These are phyloP conservation scores for Afroboletus lepidellus DNA, from an alignment of 1,284 basidiomycete species.

Conservation along the genomic window DNA sequence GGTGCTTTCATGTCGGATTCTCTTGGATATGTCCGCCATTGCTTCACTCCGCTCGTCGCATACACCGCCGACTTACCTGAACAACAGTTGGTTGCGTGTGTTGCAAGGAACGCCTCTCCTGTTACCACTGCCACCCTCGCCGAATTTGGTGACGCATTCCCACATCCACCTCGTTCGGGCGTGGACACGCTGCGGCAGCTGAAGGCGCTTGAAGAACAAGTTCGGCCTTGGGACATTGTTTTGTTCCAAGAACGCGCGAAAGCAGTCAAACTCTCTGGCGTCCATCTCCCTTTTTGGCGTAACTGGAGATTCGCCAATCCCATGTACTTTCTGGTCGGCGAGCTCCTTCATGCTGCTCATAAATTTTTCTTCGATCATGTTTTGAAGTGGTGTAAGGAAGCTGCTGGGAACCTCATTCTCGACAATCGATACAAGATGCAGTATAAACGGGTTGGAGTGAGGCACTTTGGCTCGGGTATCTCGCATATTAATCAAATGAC, in stretches of 20 bases:
- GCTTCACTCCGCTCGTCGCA: background rate
- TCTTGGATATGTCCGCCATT: background rate
- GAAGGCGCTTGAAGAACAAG: background rate
- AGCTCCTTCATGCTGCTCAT: background rate
- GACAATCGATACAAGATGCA: background rate
- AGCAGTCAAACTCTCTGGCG: background rate
- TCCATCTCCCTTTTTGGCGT: background rate
- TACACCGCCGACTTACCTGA: background rate
- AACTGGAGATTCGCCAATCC: background rate
- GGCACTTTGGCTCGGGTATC: background rate
- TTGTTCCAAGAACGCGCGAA: background rate
- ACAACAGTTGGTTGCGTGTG: background rate
- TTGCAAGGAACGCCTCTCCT: background rate
- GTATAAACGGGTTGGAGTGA: background rate
- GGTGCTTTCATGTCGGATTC: background rate
- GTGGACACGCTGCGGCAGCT: background rate
- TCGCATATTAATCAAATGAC: constrained; percentile 5
- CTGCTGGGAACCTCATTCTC: background rate
- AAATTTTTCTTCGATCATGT: background rate
- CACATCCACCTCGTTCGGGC: background rate
- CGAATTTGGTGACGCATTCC: background rate
- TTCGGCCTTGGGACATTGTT: background rate
- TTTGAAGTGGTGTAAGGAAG: constrained; percentile 4
- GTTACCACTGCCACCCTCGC: background rate
- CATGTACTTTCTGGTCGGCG: background rate